A percentile compares a stretch with the other conserved stretches of the same genome.
Conservation (phyloP, 352 stramenopile species). For the Pythium grandisporangium region DNA sequence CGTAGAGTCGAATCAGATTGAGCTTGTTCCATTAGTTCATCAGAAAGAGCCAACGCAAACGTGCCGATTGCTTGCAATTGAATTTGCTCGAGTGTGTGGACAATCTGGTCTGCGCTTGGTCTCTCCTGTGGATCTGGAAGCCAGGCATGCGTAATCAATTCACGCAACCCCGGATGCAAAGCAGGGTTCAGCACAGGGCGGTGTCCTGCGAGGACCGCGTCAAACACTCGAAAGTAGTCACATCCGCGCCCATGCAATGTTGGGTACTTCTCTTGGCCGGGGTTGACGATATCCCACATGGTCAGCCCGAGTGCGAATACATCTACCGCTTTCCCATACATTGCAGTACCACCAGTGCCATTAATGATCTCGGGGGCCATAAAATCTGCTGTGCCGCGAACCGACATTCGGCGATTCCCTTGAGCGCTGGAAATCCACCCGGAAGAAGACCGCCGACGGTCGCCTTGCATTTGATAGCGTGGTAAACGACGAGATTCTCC, state of each 20-base stretch:
- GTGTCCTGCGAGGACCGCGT: slow-evolving; percentile 18
- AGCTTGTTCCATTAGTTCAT: too few relatives aligned
- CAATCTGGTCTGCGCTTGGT: slow-evolving; percentile 14
- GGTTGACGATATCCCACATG: slow-evolving; percentile 69
- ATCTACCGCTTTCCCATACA: slow-evolving; percentile 63
- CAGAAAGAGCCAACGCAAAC: too few relatives aligned
- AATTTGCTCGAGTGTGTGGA: slow-evolving; percentile 17
- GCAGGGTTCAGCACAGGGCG: slow-evolving; percentile 13
- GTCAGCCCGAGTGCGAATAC: slow-evolving; percentile 71
- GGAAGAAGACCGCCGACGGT: not conserved
- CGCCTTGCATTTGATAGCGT: not conserved
- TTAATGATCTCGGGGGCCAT: slow-evolving; percentile 79
- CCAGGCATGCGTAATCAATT: slow-evolving; percentile 20
- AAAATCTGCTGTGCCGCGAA: slow-evolving; percentile 71
- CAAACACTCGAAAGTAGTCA: too few relatives aligned
- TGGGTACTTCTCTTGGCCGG: slow-evolving; percentile 50
- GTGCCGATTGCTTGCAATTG: too few relatives aligned
- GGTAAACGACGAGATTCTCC: slow-evolving; percentile 24
- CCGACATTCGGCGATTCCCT: slow-evolving; percentile 50
- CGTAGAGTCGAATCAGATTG: too few relatives aligned
- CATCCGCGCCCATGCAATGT: too few relatives aligned
- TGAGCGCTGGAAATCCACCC: too few relatives aligned
- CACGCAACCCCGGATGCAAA: slow-evolving; percentile 12
- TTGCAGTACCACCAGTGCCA: slow-evolving; percentile 49
- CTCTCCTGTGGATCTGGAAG: slow-evolving; percentile 10